These are phyloP conservation scores for Globisporangium cederbergense DNA, from an alignment of 352 stramenopile genomes.

Conservation along the genomic window DNA sequence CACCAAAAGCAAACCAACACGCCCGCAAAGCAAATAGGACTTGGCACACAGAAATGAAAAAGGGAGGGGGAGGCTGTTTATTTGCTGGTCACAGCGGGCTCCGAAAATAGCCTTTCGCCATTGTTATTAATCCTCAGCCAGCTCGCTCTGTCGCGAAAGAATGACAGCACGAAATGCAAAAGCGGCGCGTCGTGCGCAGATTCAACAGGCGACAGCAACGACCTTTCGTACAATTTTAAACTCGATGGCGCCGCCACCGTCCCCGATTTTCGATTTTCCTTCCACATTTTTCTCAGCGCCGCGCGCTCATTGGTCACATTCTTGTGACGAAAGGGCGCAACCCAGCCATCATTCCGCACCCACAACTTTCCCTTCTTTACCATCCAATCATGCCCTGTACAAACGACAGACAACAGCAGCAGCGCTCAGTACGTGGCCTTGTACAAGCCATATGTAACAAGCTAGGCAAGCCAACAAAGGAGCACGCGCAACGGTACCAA, in stretches of 20 bases:
- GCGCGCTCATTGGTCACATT: neutral
- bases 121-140: no score
- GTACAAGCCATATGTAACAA: no score
- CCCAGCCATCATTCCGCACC: slow-evolving; percentile 4
- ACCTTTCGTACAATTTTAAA: slow-evolving; percentile 3
- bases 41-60: no score
- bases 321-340: neutral
- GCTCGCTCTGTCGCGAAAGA: no score
- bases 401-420: neutral
- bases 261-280: neutral
- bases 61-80: no score
- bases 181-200: neutral
- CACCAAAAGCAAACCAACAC: neutral
- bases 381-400: neutral
- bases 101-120: no score
- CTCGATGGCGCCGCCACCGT: no score
- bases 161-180: neutral
- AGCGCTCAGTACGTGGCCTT: no score
- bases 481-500: no score
- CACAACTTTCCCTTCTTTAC: neutral
- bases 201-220: slow-evolving; percentile 6
- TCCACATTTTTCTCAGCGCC: slow-evolving; percentile 4
- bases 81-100: no score
- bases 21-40: no score
- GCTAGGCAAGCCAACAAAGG: no score